A percentile compares a stretch with the other conserved stretches of the same genome.
Evolutionary conservation across 1,139 yeast genomes (phyloP).

Genomic region (Candida sanyaensis): DNA sequence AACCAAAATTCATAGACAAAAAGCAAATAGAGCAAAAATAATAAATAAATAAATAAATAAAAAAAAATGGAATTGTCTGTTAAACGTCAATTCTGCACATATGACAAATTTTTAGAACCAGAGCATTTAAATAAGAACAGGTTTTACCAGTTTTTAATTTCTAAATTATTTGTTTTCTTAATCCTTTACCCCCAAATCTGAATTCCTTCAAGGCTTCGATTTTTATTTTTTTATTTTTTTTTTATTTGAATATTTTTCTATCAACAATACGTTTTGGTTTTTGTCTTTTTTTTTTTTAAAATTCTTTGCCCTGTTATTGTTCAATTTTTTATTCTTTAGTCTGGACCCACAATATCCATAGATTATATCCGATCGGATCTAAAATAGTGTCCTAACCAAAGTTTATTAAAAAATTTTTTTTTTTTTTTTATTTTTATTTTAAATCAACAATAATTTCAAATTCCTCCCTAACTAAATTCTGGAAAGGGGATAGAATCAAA

Average conservation of each 20-base stretch:
- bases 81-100: background rate
- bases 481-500: too few species aligned
- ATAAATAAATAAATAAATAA: background rate
- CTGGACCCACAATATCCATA: too few species aligned
- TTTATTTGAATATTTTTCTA: too few species aligned
- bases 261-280: too few species aligned
- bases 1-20: background rate
- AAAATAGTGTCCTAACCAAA: background rate
- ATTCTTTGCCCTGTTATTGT: too few species aligned
- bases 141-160: background rate
- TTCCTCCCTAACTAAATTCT: too few species aligned
- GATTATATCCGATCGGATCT: constrained; percentile 2
- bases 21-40: background rate
- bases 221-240: too few species aligned
- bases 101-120: background rate
- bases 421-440: too few species aligned
- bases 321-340: too few species aligned
- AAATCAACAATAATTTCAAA: background rate
- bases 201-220: too few species aligned
- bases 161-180: background rate
- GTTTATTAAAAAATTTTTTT: background rate
- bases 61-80: background rate
- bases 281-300: too few species aligned
- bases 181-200: too few species aligned
- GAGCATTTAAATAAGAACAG: background rate